These are phyloP conservation scores for Capsicum pubescens DNA, from an alignment of 257 asterid species.

Conservation along the genomic window DNA sequence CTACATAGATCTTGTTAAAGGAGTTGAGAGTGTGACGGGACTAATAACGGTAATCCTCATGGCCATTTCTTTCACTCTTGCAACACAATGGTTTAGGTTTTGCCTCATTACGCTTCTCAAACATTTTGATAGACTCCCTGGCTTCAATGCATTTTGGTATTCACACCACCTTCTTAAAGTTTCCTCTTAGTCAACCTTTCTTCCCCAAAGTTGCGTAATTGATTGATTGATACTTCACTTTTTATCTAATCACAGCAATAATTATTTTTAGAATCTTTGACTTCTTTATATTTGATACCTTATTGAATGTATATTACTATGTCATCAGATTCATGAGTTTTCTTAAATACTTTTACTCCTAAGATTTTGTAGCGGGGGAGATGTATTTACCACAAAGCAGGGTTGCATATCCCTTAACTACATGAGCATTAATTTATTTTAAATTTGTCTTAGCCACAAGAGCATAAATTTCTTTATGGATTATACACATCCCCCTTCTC, in stretches of 20 bases:
- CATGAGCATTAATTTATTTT: background rate
- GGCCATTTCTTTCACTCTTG: too few species aligned
- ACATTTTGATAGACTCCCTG: too few species aligned
- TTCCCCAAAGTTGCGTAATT: background rate
- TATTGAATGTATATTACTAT: background rate
- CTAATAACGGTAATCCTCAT: too few species aligned
- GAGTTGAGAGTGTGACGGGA: too few species aligned
- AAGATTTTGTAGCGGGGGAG: background rate
- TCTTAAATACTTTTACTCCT: background rate
- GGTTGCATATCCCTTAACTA: background rate
- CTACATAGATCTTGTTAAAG: too few species aligned
- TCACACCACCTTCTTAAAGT: too few species aligned
- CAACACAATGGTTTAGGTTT: too few species aligned
- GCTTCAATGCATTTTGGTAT: too few species aligned
- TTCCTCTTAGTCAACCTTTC: too few species aligned
- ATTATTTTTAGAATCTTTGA: background rate
- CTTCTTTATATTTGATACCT: background rate
- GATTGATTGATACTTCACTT: background rate
- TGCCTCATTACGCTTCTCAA: too few species aligned
- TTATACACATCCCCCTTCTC: background rate
- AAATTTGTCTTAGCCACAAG: background rate
- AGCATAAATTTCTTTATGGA: slow-evolving; percentile 5
- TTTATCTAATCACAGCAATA: background rate
- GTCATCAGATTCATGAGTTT: background rate
- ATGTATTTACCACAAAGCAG: background rate